Base-by-base conservation (phyloP, 2,329 filamentous ascomycete genomes). In the Cladophialophora exuberans region DNA sequence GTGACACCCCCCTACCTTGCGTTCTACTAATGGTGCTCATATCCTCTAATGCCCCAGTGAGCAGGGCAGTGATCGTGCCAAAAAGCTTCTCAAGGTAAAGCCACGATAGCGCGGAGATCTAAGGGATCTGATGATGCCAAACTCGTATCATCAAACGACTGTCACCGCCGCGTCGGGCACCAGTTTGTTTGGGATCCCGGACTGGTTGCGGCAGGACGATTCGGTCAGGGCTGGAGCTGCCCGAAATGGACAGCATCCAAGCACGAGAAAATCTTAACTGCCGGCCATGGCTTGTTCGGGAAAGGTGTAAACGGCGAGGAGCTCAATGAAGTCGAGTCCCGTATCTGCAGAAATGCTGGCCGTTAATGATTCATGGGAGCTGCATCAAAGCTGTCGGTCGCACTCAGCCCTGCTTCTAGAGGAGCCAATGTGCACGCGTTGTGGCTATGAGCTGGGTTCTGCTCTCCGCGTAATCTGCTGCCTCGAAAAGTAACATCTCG, bases 151-250 rank as follows among this genome's bases (percentile, higher is more conserved):
- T n/a, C n/a, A n/a, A n/a, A n/a, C n/a, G 18, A 22, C 3, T 10
- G 38, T 30, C 22, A 44, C 49, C 20, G 41, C 49, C 30, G 25
- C 41, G 26, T 30, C 15, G 38, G 44, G 26, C 11, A 6, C 6
- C 36, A n/a, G 5, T 22, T 28, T 26, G 35, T n/a, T 15, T 38
- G 28, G 11, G 31, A 33, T 28, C 10, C 9, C 44, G 36, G 13
- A 4, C 17, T 20, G 28, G 36, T 26, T 17, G 30, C 28, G 20
- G 17, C 13, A 18, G 44, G 11, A n/a, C 9, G 25, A 38, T 20
- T 50, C 46, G 52, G 46, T 39, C n/a, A 36, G 22, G 52, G 52
- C 38, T 55, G 44, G 7, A 50, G 46, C 46, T 55, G 38, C 52
- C 44, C 28, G 33, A 47, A 31, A 20, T 10, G 23, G 46, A 13